phyloP scores from a whole-genome alignment of 345 rosid genomes.

The Bruguiera gymnorhiza region DNA sequence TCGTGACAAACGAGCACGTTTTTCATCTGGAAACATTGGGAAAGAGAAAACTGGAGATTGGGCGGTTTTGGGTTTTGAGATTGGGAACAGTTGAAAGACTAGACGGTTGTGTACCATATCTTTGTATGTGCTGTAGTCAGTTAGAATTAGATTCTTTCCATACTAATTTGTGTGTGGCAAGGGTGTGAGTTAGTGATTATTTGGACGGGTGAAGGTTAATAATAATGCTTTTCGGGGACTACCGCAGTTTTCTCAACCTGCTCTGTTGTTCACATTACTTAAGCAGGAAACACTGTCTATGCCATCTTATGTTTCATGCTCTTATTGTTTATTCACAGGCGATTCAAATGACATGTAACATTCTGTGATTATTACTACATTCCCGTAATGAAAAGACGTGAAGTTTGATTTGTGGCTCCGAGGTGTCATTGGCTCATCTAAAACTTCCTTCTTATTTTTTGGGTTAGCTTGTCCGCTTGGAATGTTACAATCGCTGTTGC shows the following conservation, averaged over 20 bases:
- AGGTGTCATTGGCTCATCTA: not conserved
- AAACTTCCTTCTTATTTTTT: not conserved
- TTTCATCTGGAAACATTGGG: conserved; percentile 10
- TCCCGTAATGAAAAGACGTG: conserved; percentile 10
- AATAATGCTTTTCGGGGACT: conserved; percentile 31
- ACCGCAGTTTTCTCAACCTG: conserved; percentile 14
- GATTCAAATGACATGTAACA: not conserved
- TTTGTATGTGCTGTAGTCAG: conserved; percentile 49
- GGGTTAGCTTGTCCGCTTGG: too few relatives aligned
- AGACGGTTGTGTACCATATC: conserved; percentile 44
- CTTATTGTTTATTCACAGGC: not conserved
- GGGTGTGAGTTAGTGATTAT: conserved; percentile 27
- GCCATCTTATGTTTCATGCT: not conserved
- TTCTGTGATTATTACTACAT: conserved; percentile 26
- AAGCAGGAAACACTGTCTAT: conserved; percentile 16
- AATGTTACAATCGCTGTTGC: too few relatives aligned
- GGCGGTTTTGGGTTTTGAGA: conserved; percentile 5
- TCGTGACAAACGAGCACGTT: not conserved
- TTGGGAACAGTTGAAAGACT: conserved; percentile 16
- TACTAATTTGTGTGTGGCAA: conserved; percentile 30
- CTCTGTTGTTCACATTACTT: conserved; percentile 13
- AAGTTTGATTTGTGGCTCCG: conserved; percentile 4
- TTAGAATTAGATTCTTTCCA: conserved; percentile 47
- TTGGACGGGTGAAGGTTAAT: conserved; percentile 23
- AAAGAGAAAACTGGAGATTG: not conserved